These are phyloP conservation scores for Ailanthus altissimus DNA, from an alignment of 345 rosid species.

Conservation along the genomic window DNA sequence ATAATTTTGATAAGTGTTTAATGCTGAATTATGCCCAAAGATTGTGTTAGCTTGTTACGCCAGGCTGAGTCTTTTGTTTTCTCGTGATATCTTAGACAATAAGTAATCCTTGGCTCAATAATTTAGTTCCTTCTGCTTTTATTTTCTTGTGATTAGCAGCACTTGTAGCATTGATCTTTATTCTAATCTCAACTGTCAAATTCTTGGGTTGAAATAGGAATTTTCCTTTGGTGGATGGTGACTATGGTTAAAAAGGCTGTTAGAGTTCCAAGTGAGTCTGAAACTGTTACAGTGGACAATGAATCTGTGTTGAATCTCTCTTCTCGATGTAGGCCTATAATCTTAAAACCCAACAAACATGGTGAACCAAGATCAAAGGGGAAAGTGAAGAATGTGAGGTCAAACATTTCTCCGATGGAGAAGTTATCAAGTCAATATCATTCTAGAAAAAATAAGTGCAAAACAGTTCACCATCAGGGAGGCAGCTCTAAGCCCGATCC, in stretches of 20 bases:
- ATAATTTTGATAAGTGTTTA: neutral
- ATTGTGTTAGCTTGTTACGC: constrained; percentile 6
- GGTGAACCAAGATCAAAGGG: constrained; percentile 29
- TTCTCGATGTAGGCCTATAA: neutral
- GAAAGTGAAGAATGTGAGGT: constrained; percentile 30
- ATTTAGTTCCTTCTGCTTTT: neutral
- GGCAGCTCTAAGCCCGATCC: neutral
- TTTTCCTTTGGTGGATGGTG: neutral
- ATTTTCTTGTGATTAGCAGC: neutral
- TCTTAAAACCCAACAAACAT: constrained; percentile 7
- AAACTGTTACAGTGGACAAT: neutral
- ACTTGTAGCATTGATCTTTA: neutral
- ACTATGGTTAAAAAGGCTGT: neutral
- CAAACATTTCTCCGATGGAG: constrained; percentile 12
- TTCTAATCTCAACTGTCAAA: neutral
- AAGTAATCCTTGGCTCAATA: constrained; percentile 3
- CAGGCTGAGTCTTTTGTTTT: neutral
- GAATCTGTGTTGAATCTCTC: neutral
- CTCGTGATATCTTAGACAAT: neutral
- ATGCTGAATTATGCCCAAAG: neutral
- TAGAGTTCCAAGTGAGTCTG: neutral
- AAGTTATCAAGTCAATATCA: neutral
- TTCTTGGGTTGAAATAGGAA: neutral
- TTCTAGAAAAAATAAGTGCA: constrained; percentile 12
- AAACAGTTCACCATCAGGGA: constrained; percentile 17